phyloP scores from a whole-genome alignment of 2,329 filamentous ascomycete species.

The Trichoderma sp. region DNA sequence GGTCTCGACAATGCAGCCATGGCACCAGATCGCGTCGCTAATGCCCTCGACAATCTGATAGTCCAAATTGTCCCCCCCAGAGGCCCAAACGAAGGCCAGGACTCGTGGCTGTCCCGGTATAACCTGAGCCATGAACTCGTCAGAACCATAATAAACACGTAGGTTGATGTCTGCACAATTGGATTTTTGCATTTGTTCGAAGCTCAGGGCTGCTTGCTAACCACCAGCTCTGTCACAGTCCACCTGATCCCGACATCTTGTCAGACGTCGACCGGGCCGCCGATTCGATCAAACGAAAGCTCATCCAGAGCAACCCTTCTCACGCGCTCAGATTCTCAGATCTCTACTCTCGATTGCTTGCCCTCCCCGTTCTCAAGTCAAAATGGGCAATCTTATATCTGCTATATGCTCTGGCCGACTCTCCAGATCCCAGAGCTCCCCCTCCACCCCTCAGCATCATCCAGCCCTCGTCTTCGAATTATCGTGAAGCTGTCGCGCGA shows the following conservation, averaged over 20 bases:
- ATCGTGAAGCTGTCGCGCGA: slow-evolving; percentile 38
- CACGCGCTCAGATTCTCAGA: slow-evolving; percentile 86
- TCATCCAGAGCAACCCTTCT: slow-evolving; percentile 73
- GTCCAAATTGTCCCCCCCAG: slow-evolving; percentile 66
- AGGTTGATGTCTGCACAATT: slow-evolving; percentile 20
- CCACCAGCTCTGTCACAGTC: slow-evolving; percentile 33
- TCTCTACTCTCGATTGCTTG: slow-evolving; percentile 82
- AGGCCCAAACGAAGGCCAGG: slow-evolving; percentile 63
- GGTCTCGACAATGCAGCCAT: slow-evolving; percentile 50
- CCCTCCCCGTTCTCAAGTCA: slow-evolving; percentile 87
- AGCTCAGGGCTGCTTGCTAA: not conserved
- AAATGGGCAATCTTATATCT: slow-evolving; percentile 98
- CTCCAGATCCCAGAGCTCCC: slow-evolving; percentile 54
- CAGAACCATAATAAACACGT: slow-evolving; percentile 53
- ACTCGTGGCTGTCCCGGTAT: slow-evolving; percentile 65
- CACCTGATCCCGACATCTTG: slow-evolving; percentile 53
- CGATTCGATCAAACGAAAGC: slow-evolving; percentile 84
- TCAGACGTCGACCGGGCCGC: slow-evolving; percentile 87
- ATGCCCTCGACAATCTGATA: slow-evolving; percentile 76
- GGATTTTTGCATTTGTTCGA: not conserved
- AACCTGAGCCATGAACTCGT: slow-evolving; percentile 57
- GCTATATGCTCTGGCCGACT: slow-evolving; percentile 77
- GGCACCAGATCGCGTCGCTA: slow-evolving; percentile 68
- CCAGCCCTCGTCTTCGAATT: slow-evolving; percentile 40
- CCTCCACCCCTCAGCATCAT: slow-evolving; percentile 45